Base-by-base conservation (phyloP, 805 yeast species). In the Vanderwaltozyma tropicalis region DNA sequence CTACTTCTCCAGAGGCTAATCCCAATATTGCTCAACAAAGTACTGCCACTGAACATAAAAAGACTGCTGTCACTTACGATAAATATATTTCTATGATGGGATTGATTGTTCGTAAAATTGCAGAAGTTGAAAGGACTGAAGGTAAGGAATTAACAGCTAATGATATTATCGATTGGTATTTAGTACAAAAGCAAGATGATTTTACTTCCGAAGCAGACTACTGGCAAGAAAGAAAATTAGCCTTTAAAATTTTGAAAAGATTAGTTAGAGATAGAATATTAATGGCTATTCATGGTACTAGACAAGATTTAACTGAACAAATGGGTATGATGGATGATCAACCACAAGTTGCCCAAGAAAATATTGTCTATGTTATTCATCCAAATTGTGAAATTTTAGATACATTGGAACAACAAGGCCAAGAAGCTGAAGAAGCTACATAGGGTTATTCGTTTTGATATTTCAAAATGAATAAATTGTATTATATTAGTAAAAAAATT, bases 31-130 rank as follows among this genome's bases (percentile, higher is more conserved):
- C 3, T 10, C 29, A 37, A 4, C 41, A 31, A 13, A 22, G 31
- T 14, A 34, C 43, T 36, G 42, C 44, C 28, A 27, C 31, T 29
- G 40, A 41, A 24, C 34, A 42, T 25, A 61, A 59, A 36, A 72
- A 71, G 49, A 61, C 72, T 16, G 64, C 78, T 8, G 76, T 92
- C 37, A 69, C 95, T 1, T 86, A 86, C 57, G 96, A 89, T 53
- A 83, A 82, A 57, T 89, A 86, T 58, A 80, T 82, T 21, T 70
- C 78, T 32, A 83, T 88, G 68, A 83, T 85, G 80, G 83, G 85
- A 55, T 59, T 80, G 42, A 66, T 88, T 45, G 87, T 88, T 20
- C 68, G 71, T 37, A 74, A 74, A 49, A 74, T 81, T 10, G 67
- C 74, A n/a, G 74, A 72, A 39, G 72, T 71, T 41, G 78, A 74